Percentiles rank a stretch among this genome's conserved stretches.
Evolutionary conservation across 305 asterid species (phyloP).

Genomic region (Fraxinus paxiana): DNA sequence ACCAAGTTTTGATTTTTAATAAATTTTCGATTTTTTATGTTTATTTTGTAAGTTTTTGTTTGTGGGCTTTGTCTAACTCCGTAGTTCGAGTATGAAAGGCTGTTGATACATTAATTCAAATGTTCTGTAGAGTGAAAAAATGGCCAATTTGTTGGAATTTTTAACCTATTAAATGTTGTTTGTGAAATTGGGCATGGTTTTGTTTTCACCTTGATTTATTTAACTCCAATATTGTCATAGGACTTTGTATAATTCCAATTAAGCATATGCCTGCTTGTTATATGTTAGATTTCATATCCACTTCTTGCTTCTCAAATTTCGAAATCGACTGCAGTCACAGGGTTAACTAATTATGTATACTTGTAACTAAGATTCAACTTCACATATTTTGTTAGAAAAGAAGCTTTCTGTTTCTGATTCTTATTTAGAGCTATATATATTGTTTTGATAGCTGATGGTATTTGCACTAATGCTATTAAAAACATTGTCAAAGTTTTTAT

Average conservation of each 20-base stretch:
- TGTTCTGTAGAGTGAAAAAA: not conserved
- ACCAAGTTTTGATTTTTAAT: slow-evolving; percentile 7
- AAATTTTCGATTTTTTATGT: not conserved
- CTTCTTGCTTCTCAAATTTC: not conserved
- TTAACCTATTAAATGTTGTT: not conserved
- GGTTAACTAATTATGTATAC: not conserved
- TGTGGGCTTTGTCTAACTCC: slow-evolving; percentile 6
- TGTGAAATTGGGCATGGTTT: not conserved
- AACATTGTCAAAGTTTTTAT: not conserved
- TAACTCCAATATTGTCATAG: not conserved
- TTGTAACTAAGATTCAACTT: not conserved
- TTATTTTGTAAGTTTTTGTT: not conserved
- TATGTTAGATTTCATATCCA: not conserved
- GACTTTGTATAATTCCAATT: not conserved
- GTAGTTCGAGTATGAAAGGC: not conserved
- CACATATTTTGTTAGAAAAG: not conserved
- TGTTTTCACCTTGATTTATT: not conserved
- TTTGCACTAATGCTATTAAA: not conserved
- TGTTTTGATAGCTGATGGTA: not conserved
- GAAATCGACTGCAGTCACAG: not conserved
- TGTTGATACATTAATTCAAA: slow-evolving; percentile 5
- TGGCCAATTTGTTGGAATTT: not conserved
- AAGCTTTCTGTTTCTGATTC: not conserved
- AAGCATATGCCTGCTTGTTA: not conserved
- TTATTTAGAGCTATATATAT: not conserved